These are phyloP conservation scores for Plasmodiophora brassicae DNA, from an alignment of 208 protist genomes.

Conservation along the genomic window DNA sequence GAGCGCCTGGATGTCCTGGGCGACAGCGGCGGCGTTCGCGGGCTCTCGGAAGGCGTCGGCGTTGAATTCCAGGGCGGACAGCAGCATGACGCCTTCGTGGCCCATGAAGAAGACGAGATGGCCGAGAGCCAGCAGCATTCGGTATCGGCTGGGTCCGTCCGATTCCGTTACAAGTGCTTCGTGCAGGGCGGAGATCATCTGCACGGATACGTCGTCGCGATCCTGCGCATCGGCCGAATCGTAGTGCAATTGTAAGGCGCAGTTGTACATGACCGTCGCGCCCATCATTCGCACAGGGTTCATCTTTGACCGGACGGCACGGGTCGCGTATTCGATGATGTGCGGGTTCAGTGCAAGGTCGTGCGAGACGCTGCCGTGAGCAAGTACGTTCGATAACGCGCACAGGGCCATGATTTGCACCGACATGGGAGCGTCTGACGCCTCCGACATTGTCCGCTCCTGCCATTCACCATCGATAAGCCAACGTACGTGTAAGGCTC, in stretches of 20 bases:
- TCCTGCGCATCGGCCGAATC: background rate
- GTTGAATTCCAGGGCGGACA: slow-evolving; percentile 5
- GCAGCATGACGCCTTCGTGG: background rate
- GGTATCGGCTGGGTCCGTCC: background rate
- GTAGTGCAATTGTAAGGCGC: background rate
- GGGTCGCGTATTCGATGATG: background rate
- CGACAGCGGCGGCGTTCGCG: background rate
- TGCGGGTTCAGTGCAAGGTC: background rate
- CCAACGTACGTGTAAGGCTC: too few species aligned
- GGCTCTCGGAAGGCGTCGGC: background rate
- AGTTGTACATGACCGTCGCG: slow-evolving; percentile 16
- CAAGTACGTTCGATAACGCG: background rate
- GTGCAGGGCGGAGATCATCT: background rate
- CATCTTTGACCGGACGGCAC: background rate
- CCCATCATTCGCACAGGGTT: background rate
- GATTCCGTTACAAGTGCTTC: background rate
- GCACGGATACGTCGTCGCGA: background rate
- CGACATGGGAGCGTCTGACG: background rate
- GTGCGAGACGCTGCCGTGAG: background rate
- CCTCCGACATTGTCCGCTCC: too few species aligned
- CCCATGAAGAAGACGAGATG: slow-evolving; percentile 14
- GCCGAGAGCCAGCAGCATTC: background rate
- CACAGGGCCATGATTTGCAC: background rate
- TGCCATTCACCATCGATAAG: too few species aligned
- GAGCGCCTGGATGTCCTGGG: background rate